phyloP scores from a whole-genome alignment of 352 stramenopile species.

The Globisporangium canariense region DNA sequence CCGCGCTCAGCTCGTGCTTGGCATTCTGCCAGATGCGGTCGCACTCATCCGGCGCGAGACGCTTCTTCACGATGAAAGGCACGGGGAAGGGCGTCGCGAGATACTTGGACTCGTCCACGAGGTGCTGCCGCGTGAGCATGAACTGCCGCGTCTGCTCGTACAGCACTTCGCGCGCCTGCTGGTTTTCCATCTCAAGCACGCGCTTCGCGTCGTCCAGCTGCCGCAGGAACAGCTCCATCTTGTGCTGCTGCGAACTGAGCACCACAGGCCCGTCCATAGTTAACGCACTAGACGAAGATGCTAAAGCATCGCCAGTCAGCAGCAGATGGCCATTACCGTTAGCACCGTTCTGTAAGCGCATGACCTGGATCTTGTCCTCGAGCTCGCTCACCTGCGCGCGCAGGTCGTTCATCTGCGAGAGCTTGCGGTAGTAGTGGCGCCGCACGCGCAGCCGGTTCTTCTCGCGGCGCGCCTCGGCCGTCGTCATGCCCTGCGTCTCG shows the following conservation, averaged over 20 bases:
- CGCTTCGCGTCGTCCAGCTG: slow-evolving; percentile 13
- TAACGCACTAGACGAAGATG: not conserved
- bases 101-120: slow-evolving; percentile 8
- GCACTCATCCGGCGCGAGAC: slow-evolving; percentile 12
- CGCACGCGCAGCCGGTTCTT: slow-evolving; percentile 22
- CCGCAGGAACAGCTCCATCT: slow-evolving; percentile 2
- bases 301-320: not conserved
- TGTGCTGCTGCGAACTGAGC: slow-evolving; percentile 2
- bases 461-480: slow-evolving; percentile 14
- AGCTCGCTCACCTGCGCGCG: slow-evolving; percentile 17
- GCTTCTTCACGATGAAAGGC: slow-evolving; percentile 18
- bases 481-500: not conserved
- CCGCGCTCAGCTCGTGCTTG: slow-evolving; percentile 9
- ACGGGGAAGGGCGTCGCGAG: slow-evolving; percentile 8
- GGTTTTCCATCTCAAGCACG: slow-evolving; percentile 11
- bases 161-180: slow-evolving; percentile 9
- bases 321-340: not conserved
- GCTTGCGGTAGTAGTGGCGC: slow-evolving; percentile 22
- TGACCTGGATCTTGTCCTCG: slow-evolving; percentile 13
- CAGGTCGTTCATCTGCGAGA: slow-evolving; percentile 20
- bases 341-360: not conserved
- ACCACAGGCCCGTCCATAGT: not conserved
- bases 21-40: slow-evolving; percentile 15
- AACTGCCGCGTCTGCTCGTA: slow-evolving; percentile 15
- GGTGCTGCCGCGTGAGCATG: slow-evolving; percentile 11